Evolutionary conservation across 768 basidiomycete species (phyloP).

Genomic region (Podaxis sp.): DNA sequence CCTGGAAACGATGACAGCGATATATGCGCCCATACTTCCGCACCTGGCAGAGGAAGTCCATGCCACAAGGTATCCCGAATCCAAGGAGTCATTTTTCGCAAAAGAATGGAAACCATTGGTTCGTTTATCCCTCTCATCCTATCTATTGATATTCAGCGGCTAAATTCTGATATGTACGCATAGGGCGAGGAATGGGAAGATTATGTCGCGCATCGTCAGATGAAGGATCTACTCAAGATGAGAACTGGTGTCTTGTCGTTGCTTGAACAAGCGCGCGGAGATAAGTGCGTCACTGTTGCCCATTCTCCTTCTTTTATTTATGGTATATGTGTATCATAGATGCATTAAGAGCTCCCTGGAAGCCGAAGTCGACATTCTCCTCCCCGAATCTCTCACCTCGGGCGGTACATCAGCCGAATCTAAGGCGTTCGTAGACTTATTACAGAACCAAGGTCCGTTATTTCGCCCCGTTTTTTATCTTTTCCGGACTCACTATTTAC

Average conservation of each 20-base stretch:
- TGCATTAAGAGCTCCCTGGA: slow-evolving; percentile 73
- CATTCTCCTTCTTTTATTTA: neutral
- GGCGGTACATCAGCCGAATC: neutral
- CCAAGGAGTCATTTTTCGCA: slow-evolving; percentile 59
- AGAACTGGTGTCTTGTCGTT: slow-evolving; percentile 58
- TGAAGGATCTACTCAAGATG: slow-evolving; percentile 57
- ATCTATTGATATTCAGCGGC: too few species aligned
- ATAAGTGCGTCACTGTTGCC: slow-evolving; percentile 50
- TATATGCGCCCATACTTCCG: slow-evolving; percentile 84
- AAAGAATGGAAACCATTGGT: slow-evolving; percentile 69
- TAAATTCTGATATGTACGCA: neutral
- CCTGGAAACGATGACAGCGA: slow-evolving; percentile 58
- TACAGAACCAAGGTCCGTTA: neutral
- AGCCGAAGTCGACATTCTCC: slow-evolving; percentile 63
- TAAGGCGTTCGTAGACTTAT: neutral
- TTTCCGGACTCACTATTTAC: neutral
- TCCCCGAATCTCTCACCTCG: slow-evolving; percentile 36
- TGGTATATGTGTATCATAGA: slow-evolving; percentile 29
- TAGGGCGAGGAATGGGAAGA: slow-evolving; percentile 66
- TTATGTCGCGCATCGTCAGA: slow-evolving; percentile 48
- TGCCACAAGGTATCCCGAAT: slow-evolving; percentile 32
- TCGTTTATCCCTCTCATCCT: slow-evolving; percentile 17
- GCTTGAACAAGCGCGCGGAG: slow-evolving; percentile 70
- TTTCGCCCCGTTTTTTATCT: neutral
- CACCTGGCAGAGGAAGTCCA: slow-evolving; percentile 90